Base-by-base conservation (phyloP, 345 rosid genomes). In the Barbarea vulgaris region DNA sequence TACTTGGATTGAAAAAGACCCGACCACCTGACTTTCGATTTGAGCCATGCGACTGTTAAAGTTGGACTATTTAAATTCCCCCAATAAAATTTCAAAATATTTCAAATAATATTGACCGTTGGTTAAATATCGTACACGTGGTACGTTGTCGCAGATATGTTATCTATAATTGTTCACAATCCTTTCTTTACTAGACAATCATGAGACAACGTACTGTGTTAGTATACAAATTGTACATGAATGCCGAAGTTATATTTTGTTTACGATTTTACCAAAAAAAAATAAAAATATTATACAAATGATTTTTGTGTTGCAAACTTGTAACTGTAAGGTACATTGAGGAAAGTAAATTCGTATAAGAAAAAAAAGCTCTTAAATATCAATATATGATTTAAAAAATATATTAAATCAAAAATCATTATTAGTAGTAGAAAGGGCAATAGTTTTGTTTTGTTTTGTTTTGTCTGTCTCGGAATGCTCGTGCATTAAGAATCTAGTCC, bases 401-500 rank as follows among this genome's bases (percentile, higher is more conserved):
- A 31, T 31, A 31, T 25, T n/a, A 50, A 7, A 53, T 4, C 6
- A 41, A 52, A 2, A 25, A 24, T 55, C 6, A 56, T 19, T 6
- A 56, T 14, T 6, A 15, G 34, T 50, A 60, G 4, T 39, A 9
- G 50, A 55, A 65, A 74, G 27, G 5, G 6, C 18, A 72, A 27
- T 30, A 73, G 47, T 44, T 64, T 41, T 39, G n/a, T n/a, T n/a
- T n/a, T n/a, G n/a, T n/a, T n/a, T n/a, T n/a, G n/a, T n/a, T 44
- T n/a, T 28, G 28, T 17, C 3, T 28, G 0, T 24, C 10, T 50
- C 4, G 4, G 33, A 12, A 56, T 68, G 21, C 58, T 63, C 67
- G 72, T 77, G 72, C 34, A 46, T 44, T 7, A 70, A 70, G 67
- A 71, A 77, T 70, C 67, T 77, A 70, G 72, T 70, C 72, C 71